Percentiles rank a stretch among this genome's conserved stretches.
These are phyloP conservation scores for Candida quercuum DNA, from an alignment of 805 yeast species.

Conservation along the genomic window DNA sequence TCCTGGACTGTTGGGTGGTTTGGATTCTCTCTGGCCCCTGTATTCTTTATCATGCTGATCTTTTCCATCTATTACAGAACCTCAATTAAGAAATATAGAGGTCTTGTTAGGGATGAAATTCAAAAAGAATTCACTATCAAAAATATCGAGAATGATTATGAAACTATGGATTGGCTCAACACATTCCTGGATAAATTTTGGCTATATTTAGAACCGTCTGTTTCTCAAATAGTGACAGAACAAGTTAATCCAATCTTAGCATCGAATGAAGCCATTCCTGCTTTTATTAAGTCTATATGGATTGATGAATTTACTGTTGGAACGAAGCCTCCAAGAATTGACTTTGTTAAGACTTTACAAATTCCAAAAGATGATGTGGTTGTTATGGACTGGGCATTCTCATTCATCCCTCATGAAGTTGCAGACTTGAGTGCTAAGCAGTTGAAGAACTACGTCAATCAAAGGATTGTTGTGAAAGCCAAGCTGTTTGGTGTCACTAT, in stretches of 20 bases:
- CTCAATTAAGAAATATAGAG: conserved; percentile 75
- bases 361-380: conserved; percentile 90
- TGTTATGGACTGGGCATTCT: conserved; percentile 95
- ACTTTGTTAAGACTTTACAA: conserved; percentile 80
- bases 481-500: conserved; percentile 77
- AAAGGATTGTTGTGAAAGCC: conserved; percentile 70
- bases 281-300: conserved; percentile 78
- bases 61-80: conserved; percentile 73
- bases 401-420: conserved; percentile 87
- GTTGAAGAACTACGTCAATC: conserved; percentile 77
- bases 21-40: conserved; percentile 72
- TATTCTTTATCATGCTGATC: conserved; percentile 64
- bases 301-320: conserved; percentile 88
- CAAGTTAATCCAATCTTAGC: conserved; percentile 83
- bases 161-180: conserved; percentile 94
- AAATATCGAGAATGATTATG: conserved; percentile 82
- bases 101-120: conserved; percentile 67
- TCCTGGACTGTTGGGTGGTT: conserved; percentile 80
- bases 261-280: conserved; percentile 69
- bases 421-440: conserved; percentile 86
- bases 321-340: conserved; percentile 92
- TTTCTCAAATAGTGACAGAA: conserved; percentile 79
- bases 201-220: conserved; percentile 84
- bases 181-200: conserved; percentile 86
- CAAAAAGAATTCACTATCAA: conserved; percentile 81